Evolutionary conservation across 179 eudicot genomes (phyloP).

Genomic region (Nepenthes alata): DNA sequence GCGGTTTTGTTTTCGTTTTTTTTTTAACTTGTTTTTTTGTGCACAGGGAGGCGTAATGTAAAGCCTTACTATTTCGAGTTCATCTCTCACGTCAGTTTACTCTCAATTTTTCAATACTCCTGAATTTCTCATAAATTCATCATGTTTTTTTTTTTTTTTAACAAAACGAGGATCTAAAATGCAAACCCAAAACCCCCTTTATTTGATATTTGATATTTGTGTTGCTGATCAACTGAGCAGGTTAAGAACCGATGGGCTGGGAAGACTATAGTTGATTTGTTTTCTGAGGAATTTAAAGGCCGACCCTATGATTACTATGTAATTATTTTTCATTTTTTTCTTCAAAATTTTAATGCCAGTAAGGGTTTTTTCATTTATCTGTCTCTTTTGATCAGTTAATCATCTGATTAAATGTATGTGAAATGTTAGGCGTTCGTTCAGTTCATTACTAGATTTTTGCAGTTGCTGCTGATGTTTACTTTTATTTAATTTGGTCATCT

Average conservation of each 20-base stretch:
- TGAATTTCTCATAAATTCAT: neutral
- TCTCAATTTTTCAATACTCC: neutral
- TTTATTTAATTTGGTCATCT: no score
- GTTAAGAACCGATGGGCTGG: conserved; percentile 88
- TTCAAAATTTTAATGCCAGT: neutral
- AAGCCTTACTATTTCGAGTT: conserved; percentile 87
- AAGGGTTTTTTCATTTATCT: neutral
- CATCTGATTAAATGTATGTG: no score
- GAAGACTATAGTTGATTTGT: conserved; percentile 76
- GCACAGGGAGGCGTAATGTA: conserved; percentile 72
- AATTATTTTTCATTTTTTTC: conserved; percentile 5
- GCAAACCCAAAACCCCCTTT: conserved; percentile 1
- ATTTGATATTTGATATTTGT: neutral
- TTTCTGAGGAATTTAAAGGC: conserved; percentile 82
- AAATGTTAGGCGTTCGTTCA: no score
- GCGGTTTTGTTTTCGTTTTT: neutral
- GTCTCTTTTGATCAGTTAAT: neutral
- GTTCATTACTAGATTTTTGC: no score
- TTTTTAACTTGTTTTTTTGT: no score
- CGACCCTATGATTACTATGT: conserved; percentile 76
- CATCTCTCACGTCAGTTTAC: conserved; percentile 63
- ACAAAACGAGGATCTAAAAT: neutral
- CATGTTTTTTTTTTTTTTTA: neutral
- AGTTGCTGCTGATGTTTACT: no score
- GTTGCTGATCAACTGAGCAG: conserved; percentile 15